These are phyloP conservation scores for Kwoniella europaea DNA, from an alignment of 768 basidiomycete species.

Conservation along the genomic window DNA sequence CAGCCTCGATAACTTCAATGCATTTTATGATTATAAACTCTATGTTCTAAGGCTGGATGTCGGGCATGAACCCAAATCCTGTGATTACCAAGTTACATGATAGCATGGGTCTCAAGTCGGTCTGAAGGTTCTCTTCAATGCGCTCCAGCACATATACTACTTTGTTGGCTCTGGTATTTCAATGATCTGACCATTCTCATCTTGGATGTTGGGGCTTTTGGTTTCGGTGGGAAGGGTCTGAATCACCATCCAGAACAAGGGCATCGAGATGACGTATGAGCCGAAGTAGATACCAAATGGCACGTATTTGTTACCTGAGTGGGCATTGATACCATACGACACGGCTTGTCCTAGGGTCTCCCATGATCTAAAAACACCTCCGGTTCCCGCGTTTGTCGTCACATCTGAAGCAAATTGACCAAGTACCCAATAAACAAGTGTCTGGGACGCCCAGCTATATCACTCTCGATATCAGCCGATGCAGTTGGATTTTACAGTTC, in stretches of 20 bases:
- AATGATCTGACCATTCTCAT: slow-evolving; percentile 8
- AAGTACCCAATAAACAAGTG: slow-evolving; percentile 42
- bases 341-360: slow-evolving; percentile 44
- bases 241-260: slow-evolving; percentile 10
- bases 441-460: neutral
- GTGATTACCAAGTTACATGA: no score
- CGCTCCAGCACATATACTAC: neutral
- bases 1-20: no score
- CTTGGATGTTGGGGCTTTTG: neutral
- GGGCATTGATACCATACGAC: slow-evolving; percentile 39
- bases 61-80: no score
- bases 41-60: no score
- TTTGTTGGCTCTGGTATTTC: neutral
- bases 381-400: slow-evolving; percentile 31
- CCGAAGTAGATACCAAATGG: slow-evolving; percentile 12
- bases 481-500: no score
- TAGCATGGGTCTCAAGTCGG: no score
- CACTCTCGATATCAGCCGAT: neutral
- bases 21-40: no score
- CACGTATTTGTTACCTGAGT: slow-evolving; percentile 15
- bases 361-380: slow-evolving; percentile 40
- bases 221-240: slow-evolving; percentile 3
- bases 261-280: neutral
- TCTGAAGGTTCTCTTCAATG: neutral
- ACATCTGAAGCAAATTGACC: slow-evolving; percentile 38